A percentile compares a stretch with the other conserved stretches of the same genome.
These are phyloP conservation scores for Claviceps spartinae DNA, from an alignment of 2,329 filamentous ascomycete species.

Conservation along the genomic window DNA sequence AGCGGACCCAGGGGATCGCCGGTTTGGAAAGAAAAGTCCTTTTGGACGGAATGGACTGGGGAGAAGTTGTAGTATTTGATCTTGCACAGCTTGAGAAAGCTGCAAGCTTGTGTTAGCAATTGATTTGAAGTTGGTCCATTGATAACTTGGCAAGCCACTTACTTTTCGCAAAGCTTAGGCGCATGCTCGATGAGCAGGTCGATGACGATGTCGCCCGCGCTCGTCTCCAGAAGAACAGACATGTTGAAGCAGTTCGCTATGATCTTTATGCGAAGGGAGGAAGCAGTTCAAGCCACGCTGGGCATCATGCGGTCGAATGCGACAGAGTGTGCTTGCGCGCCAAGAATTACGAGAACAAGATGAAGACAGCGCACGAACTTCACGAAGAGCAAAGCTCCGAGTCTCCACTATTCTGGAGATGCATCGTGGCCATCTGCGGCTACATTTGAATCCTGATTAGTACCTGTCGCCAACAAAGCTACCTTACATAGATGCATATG, in stretches of 20 bases:
- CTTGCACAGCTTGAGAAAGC: slow-evolving; percentile 97
- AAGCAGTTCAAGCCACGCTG: background rate
- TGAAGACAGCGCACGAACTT: too few species aligned
- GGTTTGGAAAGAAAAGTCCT: slow-evolving; percentile 91
- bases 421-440: too few species aligned
- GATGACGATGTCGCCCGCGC: slow-evolving; percentile 84
- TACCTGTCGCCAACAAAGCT: too few species aligned
- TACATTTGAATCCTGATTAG: too few species aligned
- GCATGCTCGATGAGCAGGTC: slow-evolving; percentile 82
- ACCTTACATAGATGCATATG: too few species aligned
- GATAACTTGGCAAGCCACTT: slow-evolving; percentile 26
- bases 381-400: too few species aligned
- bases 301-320: background rate
- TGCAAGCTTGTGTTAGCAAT: slow-evolving; percentile 31
- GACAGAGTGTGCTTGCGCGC: background rate
- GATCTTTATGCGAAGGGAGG: background rate
- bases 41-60: slow-evolving; percentile 82
- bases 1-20: slow-evolving; percentile 86
- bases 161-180: slow-evolving; percentile 92
- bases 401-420: too few species aligned
- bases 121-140: background rate
- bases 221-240: slow-evolving; percentile 92
- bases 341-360: background rate
- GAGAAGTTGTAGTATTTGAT: slow-evolving; percentile 98
- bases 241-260: slow-evolving; percentile 31